A percentile compares a stretch with the other conserved stretches of the same genome.
Evolutionary conservation across 208 protist species (phyloP).

Genomic region (Wallacemonas sp.): DNA sequence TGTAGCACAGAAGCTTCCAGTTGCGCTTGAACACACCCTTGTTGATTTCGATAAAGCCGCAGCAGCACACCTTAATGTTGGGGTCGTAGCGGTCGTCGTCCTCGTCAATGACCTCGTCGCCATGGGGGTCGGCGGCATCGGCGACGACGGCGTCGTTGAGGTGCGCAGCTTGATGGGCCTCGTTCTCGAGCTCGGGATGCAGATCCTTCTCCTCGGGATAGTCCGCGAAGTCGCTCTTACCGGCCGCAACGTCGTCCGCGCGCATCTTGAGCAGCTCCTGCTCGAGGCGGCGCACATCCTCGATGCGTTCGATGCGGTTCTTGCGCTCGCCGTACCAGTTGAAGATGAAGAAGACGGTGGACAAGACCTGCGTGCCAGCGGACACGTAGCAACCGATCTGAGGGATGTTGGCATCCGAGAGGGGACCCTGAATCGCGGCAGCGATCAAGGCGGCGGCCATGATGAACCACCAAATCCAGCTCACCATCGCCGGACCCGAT

Average conservation of each 20-base stretch:
- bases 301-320: slow-evolving; percentile 52
- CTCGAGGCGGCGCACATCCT: slow-evolving; percentile 38
- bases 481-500: slow-evolving; percentile 27
- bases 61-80: slow-evolving; percentile 18
- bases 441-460: slow-evolving; percentile 25
- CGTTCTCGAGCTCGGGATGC: slow-evolving; percentile 12
- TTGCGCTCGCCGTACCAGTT: slow-evolving; percentile 74
- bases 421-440: slow-evolving; percentile 28
- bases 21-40: slow-evolving; percentile 31
- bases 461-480: slow-evolving; percentile 37
- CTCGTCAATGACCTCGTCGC: slow-evolving; percentile 1
- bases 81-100: slow-evolving; percentile 9
- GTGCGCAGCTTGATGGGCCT: not conserved
- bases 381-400: slow-evolving; percentile 25
- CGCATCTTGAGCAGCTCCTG: slow-evolving; percentile 31
- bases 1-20: slow-evolving; percentile 27
- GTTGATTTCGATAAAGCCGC: slow-evolving; percentile 36
- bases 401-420: slow-evolving; percentile 25
- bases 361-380: slow-evolving; percentile 24
- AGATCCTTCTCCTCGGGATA: slow-evolving; percentile 13
- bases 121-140: slow-evolving; percentile 1
- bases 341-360: slow-evolving; percentile 28
- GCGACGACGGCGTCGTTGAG: slow-evolving; percentile 14
- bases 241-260: not conserved
- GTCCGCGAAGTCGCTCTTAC: not conserved